Evolutionary conservation across 306 rosid genomes (phyloP).

Genomic region (Corylus heterophylla): DNA sequence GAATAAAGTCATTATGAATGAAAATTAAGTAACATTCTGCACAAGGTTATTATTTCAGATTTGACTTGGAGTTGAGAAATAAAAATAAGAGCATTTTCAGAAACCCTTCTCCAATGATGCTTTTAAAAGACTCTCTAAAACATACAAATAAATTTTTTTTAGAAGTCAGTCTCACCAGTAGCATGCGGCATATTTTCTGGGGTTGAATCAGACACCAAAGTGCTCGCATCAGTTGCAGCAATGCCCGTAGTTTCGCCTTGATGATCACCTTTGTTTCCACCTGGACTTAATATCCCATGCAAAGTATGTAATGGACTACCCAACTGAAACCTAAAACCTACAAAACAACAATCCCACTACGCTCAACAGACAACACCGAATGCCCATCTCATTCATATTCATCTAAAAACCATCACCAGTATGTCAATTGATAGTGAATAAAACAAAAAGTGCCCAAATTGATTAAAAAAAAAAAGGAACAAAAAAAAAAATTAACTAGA

Average conservation of each 20-base stretch:
- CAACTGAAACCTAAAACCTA: constrained; percentile 59
- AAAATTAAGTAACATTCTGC: no score
- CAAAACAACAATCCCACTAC: not conserved
- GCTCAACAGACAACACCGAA: constrained; percentile 5
- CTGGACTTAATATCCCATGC: constrained; percentile 37
- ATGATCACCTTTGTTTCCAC: constrained; percentile 20
- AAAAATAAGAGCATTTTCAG: no score
- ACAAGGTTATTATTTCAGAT: no score
- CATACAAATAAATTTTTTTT: not conserved
- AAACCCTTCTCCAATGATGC: no score
- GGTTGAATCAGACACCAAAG: constrained; percentile 29
- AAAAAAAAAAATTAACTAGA: not conserved
- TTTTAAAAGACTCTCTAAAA: no score
- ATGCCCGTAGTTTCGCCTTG: constrained; percentile 20
- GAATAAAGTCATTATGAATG: no score
- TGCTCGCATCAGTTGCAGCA: constrained; percentile 28
- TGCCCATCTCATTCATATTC: not conserved
- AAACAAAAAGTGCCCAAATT: not conserved
- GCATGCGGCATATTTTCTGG: constrained; percentile 31
- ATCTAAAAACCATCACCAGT: not conserved
- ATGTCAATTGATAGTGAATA: not conserved
- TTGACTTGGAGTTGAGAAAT: no score
- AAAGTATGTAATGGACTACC: constrained; percentile 47
- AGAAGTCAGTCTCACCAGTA: constrained; percentile 26
- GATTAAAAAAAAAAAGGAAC: not conserved